Evolutionary conservation across 2,329 filamentous ascomycete genomes (phyloP).

Genomic region (Aureobasidium melanogenum): DNA sequence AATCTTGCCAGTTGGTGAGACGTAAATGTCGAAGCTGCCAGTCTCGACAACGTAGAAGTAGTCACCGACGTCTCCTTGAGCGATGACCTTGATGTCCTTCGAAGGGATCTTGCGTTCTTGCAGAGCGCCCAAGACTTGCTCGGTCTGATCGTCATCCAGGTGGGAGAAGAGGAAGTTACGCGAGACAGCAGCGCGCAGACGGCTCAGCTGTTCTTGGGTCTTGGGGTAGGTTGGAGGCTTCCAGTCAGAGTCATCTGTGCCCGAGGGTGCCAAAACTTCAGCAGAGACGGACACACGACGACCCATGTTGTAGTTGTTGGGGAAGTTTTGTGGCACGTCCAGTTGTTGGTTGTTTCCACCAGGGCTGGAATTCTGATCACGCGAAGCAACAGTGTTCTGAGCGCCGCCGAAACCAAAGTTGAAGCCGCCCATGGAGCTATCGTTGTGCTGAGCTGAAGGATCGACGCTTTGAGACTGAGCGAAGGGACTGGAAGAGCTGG

Average conservation of each 20-base stretch:
- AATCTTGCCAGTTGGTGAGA: slow-evolving; percentile 67
- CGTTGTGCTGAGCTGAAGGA: slow-evolving; percentile 13
- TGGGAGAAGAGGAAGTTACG: slow-evolving; percentile 92
- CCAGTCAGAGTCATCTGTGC: slow-evolving; percentile 82
- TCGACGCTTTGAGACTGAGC: slow-evolving; percentile 16
- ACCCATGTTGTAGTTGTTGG: slow-evolving; percentile 86
- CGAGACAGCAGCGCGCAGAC: slow-evolving; percentile 72
- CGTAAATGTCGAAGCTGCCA: slow-evolving; percentile 82
- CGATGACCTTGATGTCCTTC: slow-evolving; percentile 84
- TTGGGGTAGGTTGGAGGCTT: slow-evolving; percentile 78
- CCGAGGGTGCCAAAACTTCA: slow-evolving; percentile 85
- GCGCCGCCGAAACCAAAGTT: slow-evolving; percentile 19
- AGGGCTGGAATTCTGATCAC: slow-evolving; percentile 32
- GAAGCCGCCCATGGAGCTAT: slow-evolving; percentile 27
- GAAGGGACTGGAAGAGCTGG: slow-evolving; percentile 19
- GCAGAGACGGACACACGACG: slow-evolving; percentile 94
- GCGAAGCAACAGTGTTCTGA: slow-evolving; percentile 24
- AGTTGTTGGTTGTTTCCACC: slow-evolving; percentile 28
- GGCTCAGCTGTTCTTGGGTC: slow-evolving; percentile 66
- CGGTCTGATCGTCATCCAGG: slow-evolving; percentile 85
- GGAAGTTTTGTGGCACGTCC: slow-evolving; percentile 59
- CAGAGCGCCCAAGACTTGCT: slow-evolving; percentile 79
- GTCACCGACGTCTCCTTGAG: slow-evolving; percentile 89
- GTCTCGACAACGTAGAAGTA: slow-evolving; percentile 97
- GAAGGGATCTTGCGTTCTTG: slow-evolving; percentile 93